Conservation (phyloP, 225 moss, liverwort and hornwort genomes). For the Pleurozium schreberi region DNA sequence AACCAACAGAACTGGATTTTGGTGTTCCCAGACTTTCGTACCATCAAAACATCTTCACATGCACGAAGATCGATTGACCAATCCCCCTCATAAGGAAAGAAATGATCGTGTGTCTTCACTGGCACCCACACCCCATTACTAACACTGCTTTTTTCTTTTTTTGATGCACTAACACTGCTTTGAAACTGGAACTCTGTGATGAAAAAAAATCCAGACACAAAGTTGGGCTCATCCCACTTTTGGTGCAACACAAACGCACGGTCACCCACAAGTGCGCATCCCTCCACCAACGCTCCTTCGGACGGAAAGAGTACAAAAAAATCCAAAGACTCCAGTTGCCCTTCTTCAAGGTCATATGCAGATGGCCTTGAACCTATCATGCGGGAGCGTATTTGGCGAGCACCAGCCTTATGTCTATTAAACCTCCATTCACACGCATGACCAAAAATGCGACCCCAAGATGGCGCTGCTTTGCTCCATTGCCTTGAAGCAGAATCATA, state of each 20-base stretch:
- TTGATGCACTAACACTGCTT: not conserved
- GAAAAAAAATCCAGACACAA: not conserved
- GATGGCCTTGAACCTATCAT: not conserved
- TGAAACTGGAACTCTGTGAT: not conserved
- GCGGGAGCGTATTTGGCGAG: no score
- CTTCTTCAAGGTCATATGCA: not conserved
- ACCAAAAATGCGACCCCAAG: not conserved
- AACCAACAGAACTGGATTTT: not conserved
- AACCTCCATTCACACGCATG: not conserved
- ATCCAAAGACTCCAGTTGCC: not conserved
- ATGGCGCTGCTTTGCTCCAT: not conserved
- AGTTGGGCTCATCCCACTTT: not conserved
- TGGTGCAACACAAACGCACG: not conserved
- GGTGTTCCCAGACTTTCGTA: not conserved
- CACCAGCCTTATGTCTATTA: no score
- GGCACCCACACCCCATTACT: not conserved
- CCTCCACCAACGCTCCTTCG: accelerated
- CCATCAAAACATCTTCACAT: not conserved
- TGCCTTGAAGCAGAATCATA: not conserved
- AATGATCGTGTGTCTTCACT: not conserved
- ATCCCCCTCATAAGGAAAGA: accelerated
- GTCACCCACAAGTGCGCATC: not conserved
- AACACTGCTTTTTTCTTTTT: not conserved
- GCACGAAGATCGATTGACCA: accelerated
- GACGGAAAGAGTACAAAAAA: not conserved